A percentile compares a stretch with the other conserved stretches of the same genome.
phyloP scores from a whole-genome alignment of 345 rosid species.

The Brassica carinata region DNA sequence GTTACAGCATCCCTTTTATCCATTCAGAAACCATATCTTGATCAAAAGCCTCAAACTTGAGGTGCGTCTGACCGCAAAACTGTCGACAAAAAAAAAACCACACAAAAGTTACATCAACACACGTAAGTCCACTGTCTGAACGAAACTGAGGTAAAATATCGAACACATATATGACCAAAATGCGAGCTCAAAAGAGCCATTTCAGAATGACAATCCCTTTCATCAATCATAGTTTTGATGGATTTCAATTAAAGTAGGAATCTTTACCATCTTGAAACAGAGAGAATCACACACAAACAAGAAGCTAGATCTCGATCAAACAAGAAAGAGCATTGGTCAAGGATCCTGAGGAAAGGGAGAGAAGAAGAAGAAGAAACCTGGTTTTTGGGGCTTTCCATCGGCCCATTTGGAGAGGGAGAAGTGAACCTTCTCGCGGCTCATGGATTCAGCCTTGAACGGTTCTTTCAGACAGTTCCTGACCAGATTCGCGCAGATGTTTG shows the following conservation, averaged over 20 bases:
- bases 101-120: background rate
- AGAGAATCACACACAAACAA: background rate
- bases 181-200: background rate
- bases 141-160: background rate
- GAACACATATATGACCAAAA: too few species aligned
- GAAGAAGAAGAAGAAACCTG: background rate
- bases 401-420: background rate
- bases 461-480: background rate
- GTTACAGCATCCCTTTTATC: background rate
- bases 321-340: too few species aligned
- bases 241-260: background rate
- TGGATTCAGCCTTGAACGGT: background rate
- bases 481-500: background rate
- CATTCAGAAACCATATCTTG: background rate
- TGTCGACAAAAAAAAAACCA: background rate
- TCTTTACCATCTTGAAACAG: background rate
- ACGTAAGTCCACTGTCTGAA: background rate
- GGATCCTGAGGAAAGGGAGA: too few species aligned
- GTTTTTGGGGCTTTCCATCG: background rate
- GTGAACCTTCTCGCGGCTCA: background rate
- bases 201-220: background rate
- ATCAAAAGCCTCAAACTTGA: background rate
- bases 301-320: background rate
- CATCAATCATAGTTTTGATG: background rate
- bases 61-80: background rate